Conservation (phyloP, 139 green algal genomes). For the Spirogloea muscicola region DNA sequence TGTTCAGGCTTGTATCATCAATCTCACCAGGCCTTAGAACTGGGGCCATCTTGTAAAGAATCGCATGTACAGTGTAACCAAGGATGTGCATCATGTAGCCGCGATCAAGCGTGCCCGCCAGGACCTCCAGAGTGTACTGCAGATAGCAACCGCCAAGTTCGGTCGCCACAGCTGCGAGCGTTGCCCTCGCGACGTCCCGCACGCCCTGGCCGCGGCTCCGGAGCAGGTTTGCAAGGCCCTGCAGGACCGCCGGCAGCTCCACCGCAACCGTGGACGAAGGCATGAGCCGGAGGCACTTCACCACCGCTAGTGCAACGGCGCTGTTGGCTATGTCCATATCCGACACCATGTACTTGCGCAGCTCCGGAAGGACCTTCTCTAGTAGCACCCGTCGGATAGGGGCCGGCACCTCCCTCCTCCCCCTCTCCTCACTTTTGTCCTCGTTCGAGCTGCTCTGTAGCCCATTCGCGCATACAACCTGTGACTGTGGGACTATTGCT, state of each 20-base stretch:
- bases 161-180: conserved; percentile 65
- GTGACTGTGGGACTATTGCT: too few species aligned
- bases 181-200: conserved; percentile 69
- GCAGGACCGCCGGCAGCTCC: conserved; percentile 27
- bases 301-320: conserved; percentile 14
- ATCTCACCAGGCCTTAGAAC: conserved; percentile 6
- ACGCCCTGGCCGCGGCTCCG: conserved; percentile 49
- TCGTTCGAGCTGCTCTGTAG: too few species aligned
- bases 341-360: conserved; percentile 7
- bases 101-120: conserved; percentile 56
- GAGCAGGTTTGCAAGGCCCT: conserved; percentile 27
- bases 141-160: conserved; percentile 63
- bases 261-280: background rate
- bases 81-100: conserved; percentile 84
- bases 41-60: conserved; percentile 51
- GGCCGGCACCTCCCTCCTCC: too few species aligned
- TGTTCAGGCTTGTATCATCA: conserved; percentile 18
- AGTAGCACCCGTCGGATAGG: background rate
- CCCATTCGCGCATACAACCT: too few species aligned
- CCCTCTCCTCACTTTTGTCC: too few species aligned
- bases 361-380: background rate
- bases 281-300: conserved; percentile 28
- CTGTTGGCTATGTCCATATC: conserved; percentile 14
- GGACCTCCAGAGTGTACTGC: conserved; percentile 37
- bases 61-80: conserved; percentile 78